phyloP scores from a whole-genome alignment of 164 flowering plant genomes.

The Magnolia officinalis region DNA sequence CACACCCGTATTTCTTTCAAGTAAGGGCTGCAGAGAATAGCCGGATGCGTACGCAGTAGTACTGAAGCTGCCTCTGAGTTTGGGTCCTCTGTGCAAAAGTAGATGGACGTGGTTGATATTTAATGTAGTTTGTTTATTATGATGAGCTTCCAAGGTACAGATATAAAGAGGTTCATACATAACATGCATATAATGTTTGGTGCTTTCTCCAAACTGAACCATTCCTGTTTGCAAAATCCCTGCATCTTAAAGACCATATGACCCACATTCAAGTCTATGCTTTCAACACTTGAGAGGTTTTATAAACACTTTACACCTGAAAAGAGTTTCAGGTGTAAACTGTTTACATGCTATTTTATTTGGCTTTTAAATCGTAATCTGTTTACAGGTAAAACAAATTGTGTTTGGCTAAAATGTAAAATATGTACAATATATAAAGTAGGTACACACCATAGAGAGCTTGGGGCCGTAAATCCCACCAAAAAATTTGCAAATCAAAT shows the following conservation, averaged over 20 bases:
- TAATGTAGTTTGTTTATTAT: background rate
- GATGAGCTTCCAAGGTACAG: background rate
- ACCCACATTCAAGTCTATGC: no score
- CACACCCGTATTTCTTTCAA: slow-evolving; percentile 54
- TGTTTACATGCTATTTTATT: no score
- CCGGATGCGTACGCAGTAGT: slow-evolving; percentile 47
- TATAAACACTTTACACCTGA: no score
- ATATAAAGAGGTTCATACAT: background rate
- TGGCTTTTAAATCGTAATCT: no score
- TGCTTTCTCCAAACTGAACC: background rate
- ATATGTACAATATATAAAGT: no score
- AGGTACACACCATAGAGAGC: no score
- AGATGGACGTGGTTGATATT: background rate
- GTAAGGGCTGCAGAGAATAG: slow-evolving; percentile 58
- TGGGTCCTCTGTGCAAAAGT: background rate
- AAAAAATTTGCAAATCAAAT: no score
- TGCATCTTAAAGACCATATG: background rate
- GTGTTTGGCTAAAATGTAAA: no score
- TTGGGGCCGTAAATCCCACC: no score
- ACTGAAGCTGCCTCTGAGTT: background rate
- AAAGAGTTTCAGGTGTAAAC: no score
- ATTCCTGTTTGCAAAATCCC: background rate
- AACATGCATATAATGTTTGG: background rate
- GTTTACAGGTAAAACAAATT: no score
- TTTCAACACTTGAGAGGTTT: no score